These are phyloP conservation scores for Colletotrichum phormii DNA, from an alignment of 2,329 filamentous ascomycete genomes.

Conservation along the genomic window DNA sequence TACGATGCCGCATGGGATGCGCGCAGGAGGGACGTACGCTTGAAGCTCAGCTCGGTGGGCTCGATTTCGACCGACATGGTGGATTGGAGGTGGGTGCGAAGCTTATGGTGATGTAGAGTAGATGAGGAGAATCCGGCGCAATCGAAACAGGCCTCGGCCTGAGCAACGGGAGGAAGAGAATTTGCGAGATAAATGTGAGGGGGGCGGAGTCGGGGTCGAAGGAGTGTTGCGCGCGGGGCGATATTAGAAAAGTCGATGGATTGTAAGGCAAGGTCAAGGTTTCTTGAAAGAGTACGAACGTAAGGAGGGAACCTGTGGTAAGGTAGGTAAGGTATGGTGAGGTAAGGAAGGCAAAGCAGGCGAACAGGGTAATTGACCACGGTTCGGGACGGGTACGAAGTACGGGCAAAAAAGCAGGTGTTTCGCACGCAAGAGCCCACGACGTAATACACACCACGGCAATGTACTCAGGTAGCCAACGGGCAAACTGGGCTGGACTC, in stretches of 20 bases:
- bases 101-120: constrained; percentile 29
- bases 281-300: constrained; percentile 30
- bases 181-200: constrained; percentile 24
- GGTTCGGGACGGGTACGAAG: constrained; percentile 1
- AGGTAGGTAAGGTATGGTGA: neutral
- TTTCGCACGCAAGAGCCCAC: constrained; percentile 35
- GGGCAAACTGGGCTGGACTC: constrained; percentile 18
- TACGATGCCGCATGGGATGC: constrained; percentile 28
- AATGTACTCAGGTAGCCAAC: neutral
- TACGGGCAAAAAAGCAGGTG: constrained; percentile 37
- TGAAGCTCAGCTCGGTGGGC: constrained; percentile 91
- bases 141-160: constrained; percentile 20
- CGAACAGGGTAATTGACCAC: neutral
- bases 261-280: constrained; percentile 22
- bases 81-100: constrained; percentile 39
- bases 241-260: constrained; percentile 31
- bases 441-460: constrained; percentile 34
- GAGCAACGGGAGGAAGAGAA: neutral
- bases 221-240: constrained; percentile 29
- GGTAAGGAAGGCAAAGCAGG: constrained; percentile 12
- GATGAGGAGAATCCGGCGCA: constrained; percentile 29
- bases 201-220: constrained; percentile 24
- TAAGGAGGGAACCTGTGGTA: neutral
- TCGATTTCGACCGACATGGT: constrained; percentile 96
- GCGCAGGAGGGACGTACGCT: constrained; percentile 71